Conservation (phyloP, 768 basidiomycete genomes). For the Rubroboletus pulcherrimus region DNA sequence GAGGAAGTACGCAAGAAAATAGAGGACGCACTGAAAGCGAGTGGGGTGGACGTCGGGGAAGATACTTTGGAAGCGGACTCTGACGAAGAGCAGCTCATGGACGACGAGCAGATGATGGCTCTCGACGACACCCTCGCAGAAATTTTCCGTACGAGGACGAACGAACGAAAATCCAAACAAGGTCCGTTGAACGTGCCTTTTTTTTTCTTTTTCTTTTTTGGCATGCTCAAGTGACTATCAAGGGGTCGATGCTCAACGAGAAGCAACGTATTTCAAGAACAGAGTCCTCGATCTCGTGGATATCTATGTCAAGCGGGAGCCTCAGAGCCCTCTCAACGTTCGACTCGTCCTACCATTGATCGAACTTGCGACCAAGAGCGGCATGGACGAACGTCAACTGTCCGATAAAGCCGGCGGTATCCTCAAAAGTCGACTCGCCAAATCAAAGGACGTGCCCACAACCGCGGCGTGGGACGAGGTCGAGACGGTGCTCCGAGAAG, state of each 20-base stretch:
- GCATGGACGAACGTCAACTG: slow-evolving; percentile 82
- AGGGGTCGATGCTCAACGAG: slow-evolving; percentile 72
- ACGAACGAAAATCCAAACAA: slow-evolving; percentile 60
- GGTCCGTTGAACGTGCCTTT: slow-evolving; percentile 39
- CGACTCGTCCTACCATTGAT: slow-evolving; percentile 73
- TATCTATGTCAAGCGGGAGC: slow-evolving; percentile 72
- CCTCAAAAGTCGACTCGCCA: slow-evolving; percentile 67
- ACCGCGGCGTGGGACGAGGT: slow-evolving; percentile 29
- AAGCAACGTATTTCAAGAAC: slow-evolving; percentile 95
- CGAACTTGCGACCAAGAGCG: slow-evolving; percentile 62
- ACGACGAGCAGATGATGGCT: slow-evolving; percentile 98
- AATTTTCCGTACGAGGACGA: slow-evolving; percentile 70
- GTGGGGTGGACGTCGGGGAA: slow-evolving; percentile 53
- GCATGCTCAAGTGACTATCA: neutral
- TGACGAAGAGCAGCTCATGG: slow-evolving; percentile 73
- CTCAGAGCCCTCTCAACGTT: slow-evolving; percentile 64
- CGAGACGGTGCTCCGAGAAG: slow-evolving; percentile 48
- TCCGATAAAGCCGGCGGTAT: slow-evolving; percentile 83
- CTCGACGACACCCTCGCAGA: slow-evolving; percentile 89
- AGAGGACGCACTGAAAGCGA: slow-evolving; percentile 56
- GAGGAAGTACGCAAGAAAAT: slow-evolving; percentile 64
- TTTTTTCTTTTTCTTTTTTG: neutral
- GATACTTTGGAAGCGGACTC: slow-evolving; percentile 50
- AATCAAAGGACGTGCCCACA: slow-evolving; percentile 64
- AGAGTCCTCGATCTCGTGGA: slow-evolving; percentile 95